These are phyloP conservation scores for Boletus fagicola DNA, from an alignment of 768 basidiomycete genomes.

Conservation along the genomic window DNA sequence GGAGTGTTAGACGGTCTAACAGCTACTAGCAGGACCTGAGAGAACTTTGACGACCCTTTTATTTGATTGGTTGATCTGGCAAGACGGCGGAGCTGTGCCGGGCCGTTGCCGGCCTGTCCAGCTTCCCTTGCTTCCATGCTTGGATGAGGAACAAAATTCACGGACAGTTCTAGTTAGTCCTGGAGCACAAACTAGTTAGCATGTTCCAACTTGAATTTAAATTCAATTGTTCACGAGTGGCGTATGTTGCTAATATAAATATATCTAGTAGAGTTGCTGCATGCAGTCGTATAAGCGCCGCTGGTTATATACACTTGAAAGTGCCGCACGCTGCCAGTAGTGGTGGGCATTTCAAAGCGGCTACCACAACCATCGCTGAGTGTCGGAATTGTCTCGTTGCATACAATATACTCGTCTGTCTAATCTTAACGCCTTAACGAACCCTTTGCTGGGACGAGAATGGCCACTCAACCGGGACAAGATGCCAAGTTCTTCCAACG, in stretches of 20 bases:
- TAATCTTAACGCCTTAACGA: constrained; percentile 1
- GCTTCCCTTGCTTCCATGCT: too few relatives aligned
- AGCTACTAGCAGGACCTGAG: background rate
- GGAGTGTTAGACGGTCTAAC: background rate
- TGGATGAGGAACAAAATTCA: background rate
- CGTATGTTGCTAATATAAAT: background rate
- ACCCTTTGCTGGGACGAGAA: constrained; percentile 17
- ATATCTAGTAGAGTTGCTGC: too few relatives aligned
- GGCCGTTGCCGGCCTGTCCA: too few relatives aligned
- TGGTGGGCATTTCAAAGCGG: background rate
- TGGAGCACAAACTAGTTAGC: background rate
- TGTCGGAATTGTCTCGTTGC: background rate
- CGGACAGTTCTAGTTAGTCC: background rate
- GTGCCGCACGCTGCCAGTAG: background rate
- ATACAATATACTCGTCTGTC: constrained; percentile 1
- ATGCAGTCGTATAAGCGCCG: background rate
- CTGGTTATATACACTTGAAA: background rate
- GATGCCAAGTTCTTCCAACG: constrained; percentile 92
- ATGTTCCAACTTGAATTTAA: background rate
- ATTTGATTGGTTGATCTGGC: too few relatives aligned
- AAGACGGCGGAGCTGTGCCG: too few relatives aligned
- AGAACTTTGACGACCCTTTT: too few relatives aligned
- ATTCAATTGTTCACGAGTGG: background rate
- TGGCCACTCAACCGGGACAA: constrained; percentile 62
- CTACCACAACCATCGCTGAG: background rate